Base-by-base conservation (phyloP, 2,329 filamentous ascomycete species). In the Trichoderma cornu-damae region DNA sequence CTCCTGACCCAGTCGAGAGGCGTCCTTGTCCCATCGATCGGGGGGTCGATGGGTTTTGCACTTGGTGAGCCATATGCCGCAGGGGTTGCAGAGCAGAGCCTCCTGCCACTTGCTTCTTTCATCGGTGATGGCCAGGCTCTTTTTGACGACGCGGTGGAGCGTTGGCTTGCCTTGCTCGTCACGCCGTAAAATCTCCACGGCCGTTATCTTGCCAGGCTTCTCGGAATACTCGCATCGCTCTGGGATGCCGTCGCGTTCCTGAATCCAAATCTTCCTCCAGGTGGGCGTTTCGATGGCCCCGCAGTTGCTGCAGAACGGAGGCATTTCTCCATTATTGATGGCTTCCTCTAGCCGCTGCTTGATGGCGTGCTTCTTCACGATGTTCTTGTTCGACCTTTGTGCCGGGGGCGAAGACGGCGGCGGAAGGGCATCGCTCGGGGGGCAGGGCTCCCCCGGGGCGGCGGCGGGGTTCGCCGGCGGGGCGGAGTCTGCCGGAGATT, bases 281-380 rank as follows among this genome's bases (percentile, higher is more conserved):
- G 93, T 96, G 0, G 93, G 90, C 0, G 94, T 99, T 66, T 97
- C 89, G 58, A 99, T 96, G 6, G 91, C 89, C 5, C 94, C 94
- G 66, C 94, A 99, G 66, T 97, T 96, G 61, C 83, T 83, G 70
- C 94, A 99, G 67, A 87, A 97, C 1, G 88, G 87, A 0, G 94
- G 94, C 78, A 92, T 87, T 62, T 91, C 83, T 4, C 94, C 94
- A 55, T 84, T 84, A n/a, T 80, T 79, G 54, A 97, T 85, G 0
- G 84, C 84, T 37, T 76, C 75, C 62, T 86, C 79, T 1, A 87
- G 68, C 40, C 79, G 79, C 61, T 84, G 79, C 65, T 78, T 80
- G 62, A 84, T 84, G 2, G 80, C 75, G 43, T 79, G 74, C 62
- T 89, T 88, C 66, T 85, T 84, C 2, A 84, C 79, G 20, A 76